Base-by-base conservation (phyloP, 306 rosid species). In the Chamaecrista fasciculata region DNA sequence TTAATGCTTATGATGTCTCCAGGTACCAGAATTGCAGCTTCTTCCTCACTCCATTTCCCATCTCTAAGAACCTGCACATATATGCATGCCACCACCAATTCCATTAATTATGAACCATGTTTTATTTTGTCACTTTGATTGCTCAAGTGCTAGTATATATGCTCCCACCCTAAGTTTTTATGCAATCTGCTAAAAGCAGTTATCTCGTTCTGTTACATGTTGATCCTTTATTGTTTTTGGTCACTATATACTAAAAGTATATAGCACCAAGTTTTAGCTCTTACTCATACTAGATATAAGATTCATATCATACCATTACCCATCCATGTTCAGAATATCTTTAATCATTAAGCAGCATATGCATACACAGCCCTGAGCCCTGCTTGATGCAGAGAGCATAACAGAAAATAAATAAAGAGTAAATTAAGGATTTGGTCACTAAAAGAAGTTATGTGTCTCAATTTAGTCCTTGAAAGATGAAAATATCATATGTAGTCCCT, bases 1-100 rank as follows among this genome's bases (percentile, higher is more conserved):
- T 95, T 95, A 72, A 95, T 65, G 76, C 97, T 95, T 28, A 95
- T 80, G 78, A 95, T 86, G 73, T 95, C 99, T 59, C 99, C 99
- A 3, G 97, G 99, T 53, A 95, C 99, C 11, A 95, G 78, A 79
- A 95, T 84, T 62, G 99, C 82, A 77, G 99, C 99, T 18, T 91
- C 99, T 71, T 91, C 71, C 80, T 95, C 99, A 14, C 44, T 29
- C 99, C 99, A 95, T 76, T 87, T 95, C 1, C 97, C 93, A 86
- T 95, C 97, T 81, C 99, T 89, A 59, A 95, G 95, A 60, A 95
- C 99, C 98, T 93, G 70, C 28, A 71, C 24, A 55, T 18, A 4
- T n/a, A n/a, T n/a, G n/a, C n/a, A n/a, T n/a, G n/a, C n/a, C n/a
- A n/a, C 52, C 57, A 39, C 24, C 16, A 57, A 6, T 29, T 40